Conservation (phyloP, 1,284 basidiomycete species). For the Marasmius oreades region DNA sequence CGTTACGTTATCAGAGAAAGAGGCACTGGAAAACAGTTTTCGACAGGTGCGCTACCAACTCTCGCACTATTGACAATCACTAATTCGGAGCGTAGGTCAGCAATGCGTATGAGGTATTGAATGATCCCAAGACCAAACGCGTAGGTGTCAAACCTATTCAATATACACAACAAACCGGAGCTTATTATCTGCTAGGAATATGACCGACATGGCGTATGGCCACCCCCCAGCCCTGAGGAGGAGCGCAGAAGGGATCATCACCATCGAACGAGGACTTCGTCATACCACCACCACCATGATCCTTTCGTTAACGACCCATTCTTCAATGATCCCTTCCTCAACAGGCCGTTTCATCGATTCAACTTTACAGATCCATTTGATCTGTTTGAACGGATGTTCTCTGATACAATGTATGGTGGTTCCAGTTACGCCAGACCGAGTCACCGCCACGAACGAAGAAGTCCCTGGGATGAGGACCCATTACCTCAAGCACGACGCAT, state of each 20-base stretch:
- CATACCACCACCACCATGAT: conserved; percentile 24
- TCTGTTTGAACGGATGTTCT: conserved; percentile 47
- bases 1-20: conserved; percentile 37
- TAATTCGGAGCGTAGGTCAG: conserved; percentile 33
- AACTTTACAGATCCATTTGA: conserved; percentile 70
- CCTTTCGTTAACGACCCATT: conserved; percentile 29
- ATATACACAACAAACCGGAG: neutral
- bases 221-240: conserved; percentile 45
- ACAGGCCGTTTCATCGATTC: conserved; percentile 25
- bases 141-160: conserved; percentile 22
- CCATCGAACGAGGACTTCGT: conserved; percentile 13
- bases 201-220: conserved; percentile 68
- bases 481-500: conserved; percentile 27
- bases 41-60: conserved; percentile 30
- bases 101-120: conserved; percentile 50
- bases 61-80: neutral
- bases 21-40: conserved; percentile 42
- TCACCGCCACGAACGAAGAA: conserved; percentile 22
- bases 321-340: conserved; percentile 23
- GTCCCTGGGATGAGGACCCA: conserved; percentile 23
- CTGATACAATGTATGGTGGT: conserved; percentile 52
- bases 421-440: conserved; percentile 24
- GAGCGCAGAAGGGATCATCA: conserved; percentile 33
- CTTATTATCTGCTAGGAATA: conserved; percentile 44
- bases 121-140: conserved; percentile 39